Base-by-base conservation (phyloP, 495 filamentous ascomycete genomes). In the Trichoderma gamsii region DNA sequence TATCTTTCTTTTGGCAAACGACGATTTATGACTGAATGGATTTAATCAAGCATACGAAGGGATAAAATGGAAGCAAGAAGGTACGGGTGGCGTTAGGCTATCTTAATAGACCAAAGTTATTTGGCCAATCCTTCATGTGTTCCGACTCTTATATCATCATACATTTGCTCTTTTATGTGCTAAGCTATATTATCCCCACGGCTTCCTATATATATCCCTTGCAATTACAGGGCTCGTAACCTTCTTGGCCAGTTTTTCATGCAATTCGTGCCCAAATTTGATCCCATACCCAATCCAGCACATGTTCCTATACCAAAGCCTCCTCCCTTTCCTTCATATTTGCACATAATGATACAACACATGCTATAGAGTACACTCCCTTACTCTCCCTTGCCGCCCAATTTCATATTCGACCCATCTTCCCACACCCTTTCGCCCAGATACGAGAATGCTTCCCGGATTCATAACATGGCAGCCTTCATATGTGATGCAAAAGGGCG, bases 401-500 rank as follows among this genome's bases (percentile, higher is more conserved):
- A 91, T 72, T 79, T 90, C 89, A 76, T 92, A 96, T 79, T 97
- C 94, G 5, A 93, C 79, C 94, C 94, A 97, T 73, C 87, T 81
- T 49, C 87, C 90, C 32, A 81, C 83, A 16, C 88, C 85, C 61
- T 86, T 79, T 41, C 85, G 81, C 6, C 85, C 87, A 6, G 82
- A 78, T 0, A 88, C 87, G 63, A 93, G 78, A 56, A 97, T 78
- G 61, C 82, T 81, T 13, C 92, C 95, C 0, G 95, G 95, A 74
- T 99, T 99, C 86, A 99, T 90, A 3, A 97, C 94, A 81, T 93
- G 89, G 73, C 95, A 98, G 2, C 92, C 94, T 77, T 97, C 92
- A 73, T 97, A 97, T 21, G 90, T 95, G 56, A 97, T 80, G 68
- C 87, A 88, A 73, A 96, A 98, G 0, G 92, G 82, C 56, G 89